These are phyloP conservation scores for Epichloe sylvatica DNA, from an alignment of 2,329 filamentous ascomycete species.

Conservation along the genomic window DNA sequence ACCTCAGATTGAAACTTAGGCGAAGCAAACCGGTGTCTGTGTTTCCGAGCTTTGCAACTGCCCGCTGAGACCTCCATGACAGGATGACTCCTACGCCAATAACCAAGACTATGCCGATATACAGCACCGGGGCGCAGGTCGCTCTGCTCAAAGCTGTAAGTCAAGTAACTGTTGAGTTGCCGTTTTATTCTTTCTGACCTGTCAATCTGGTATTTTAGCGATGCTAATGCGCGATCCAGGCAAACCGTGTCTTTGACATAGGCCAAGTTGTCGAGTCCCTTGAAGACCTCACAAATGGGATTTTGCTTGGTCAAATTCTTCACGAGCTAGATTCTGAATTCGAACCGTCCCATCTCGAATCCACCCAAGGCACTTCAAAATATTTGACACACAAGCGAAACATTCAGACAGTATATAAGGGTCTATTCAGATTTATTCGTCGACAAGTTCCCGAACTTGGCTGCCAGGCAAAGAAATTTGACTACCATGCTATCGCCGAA, in stretches of 20 bases:
- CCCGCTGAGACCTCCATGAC: background rate
- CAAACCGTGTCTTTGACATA: constrained; percentile 29
- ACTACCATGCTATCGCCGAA: constrained; percentile 45
- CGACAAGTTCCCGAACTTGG: constrained; percentile 37
- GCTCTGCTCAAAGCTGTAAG: constrained; percentile 44
- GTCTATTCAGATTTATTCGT: constrained; percentile 41
- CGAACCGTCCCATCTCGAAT: constrained; percentile 38
- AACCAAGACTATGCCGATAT: constrained; percentile 20
- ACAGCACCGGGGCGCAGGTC: constrained; percentile 31
- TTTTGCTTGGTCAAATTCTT: constrained; percentile 40
- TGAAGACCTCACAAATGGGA: constrained; percentile 38
- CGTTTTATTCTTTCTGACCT: background rate
- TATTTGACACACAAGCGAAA: constrained; percentile 37
- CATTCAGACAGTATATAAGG: constrained; percentile 40
- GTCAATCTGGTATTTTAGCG: constrained; percentile 2
- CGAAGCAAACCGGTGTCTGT: background rate
- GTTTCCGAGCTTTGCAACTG: background rate
- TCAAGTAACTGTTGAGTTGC: constrained; percentile 6
- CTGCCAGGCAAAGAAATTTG: constrained; percentile 36
- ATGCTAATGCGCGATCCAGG: constrained; percentile 11
- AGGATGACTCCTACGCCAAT: constrained; percentile 1
- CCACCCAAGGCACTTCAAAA: constrained; percentile 27
- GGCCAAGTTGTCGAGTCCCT: constrained; percentile 33
- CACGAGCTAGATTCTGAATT: constrained; percentile 45
- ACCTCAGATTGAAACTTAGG: background rate